phyloP scores from a whole-genome alignment of 1,139 yeast genomes.

The Yamadazyma membranifaciens region DNA sequence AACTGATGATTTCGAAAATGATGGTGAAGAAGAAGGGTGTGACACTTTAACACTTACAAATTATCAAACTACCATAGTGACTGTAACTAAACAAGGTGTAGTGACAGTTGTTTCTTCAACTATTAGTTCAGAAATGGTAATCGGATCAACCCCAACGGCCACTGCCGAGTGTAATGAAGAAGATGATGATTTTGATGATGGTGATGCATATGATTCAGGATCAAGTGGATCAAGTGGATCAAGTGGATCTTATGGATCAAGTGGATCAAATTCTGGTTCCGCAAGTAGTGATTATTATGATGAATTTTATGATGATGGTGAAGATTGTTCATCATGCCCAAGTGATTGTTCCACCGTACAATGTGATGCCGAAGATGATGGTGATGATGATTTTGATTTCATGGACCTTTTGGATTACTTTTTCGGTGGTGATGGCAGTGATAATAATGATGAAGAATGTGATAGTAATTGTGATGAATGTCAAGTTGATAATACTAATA shows the following conservation, averaged over 20 bases:
- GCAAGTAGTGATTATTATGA: constrained; percentile 4
- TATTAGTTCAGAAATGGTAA: constrained; percentile 4
- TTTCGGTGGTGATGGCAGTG: constrained; percentile 13
- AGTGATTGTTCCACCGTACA: constrained; percentile 4
- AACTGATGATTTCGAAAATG: constrained; percentile 13
- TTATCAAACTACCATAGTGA: constrained; percentile 4
- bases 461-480: constrained; percentile 17
- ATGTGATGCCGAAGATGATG: constrained; percentile 10
- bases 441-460: constrained; percentile 18
- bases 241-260: constrained; percentile 1
- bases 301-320: constrained; percentile 11
- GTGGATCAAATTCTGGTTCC: constrained; percentile 3
- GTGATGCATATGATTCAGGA: too few species aligned
- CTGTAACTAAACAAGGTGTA: constrained; percentile 6
- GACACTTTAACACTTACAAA: constrained; percentile 9
- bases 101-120: constrained; percentile 10
- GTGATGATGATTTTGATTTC: constrained; percentile 1
- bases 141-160: constrained; percentile 5
- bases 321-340: constrained; percentile 6
- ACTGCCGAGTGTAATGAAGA: constrained; percentile 9
- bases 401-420: constrained; percentile 7
- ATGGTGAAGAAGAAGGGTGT: constrained; percentile 12
- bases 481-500: constrained; percentile 9
- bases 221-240: constrained; percentile 14
- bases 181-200: constrained; percentile 3